Conservation (phyloP, 2,329 filamentous ascomycete genomes). For the Colletotrichum plurivorum region DNA sequence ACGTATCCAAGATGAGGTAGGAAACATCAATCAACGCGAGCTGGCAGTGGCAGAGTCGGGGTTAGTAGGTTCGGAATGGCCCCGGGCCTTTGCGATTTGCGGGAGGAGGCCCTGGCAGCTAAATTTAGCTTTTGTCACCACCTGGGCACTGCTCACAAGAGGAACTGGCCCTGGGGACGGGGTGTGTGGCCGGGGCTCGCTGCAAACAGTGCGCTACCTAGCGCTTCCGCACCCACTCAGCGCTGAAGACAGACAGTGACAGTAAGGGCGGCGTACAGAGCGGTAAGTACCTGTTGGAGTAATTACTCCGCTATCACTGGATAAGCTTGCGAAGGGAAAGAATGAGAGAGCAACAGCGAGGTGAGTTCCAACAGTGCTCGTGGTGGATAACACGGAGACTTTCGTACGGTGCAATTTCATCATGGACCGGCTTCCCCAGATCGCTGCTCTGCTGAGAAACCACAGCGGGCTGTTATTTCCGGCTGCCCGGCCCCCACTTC, state of each 20-base stretch:
- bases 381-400: background rate
- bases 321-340: too few species aligned
- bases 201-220: constrained; percentile 21
- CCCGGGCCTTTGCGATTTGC: constrained; percentile 15
- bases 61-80: background rate
- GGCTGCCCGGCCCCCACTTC: constrained; percentile 5
- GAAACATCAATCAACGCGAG: constrained; percentile 8
- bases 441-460: constrained; percentile 1
- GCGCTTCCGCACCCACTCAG: constrained; percentile 10
- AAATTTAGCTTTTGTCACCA: constrained; percentile 33
- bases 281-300: background rate
- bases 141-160: background rate
- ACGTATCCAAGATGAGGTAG: background rate
- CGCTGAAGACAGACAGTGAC: constrained; percentile 1
- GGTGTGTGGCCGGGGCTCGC: constrained; percentile 11
- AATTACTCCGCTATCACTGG: too few species aligned
- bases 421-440: constrained; percentile 33
- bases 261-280: too few species aligned
- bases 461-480: background rate
- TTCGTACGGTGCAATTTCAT: constrained; percentile 24
- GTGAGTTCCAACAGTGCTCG: background rate
- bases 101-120: constrained; percentile 14
- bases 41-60: constrained; percentile 15
- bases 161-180: background rate
- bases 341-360: background rate